A percentile compares a stretch with the other conserved stretches of the same genome.
phyloP scores from a whole-genome alignment of 2,329 filamentous ascomycete genomes.

The Pseudogymnoascus sp. region DNA sequence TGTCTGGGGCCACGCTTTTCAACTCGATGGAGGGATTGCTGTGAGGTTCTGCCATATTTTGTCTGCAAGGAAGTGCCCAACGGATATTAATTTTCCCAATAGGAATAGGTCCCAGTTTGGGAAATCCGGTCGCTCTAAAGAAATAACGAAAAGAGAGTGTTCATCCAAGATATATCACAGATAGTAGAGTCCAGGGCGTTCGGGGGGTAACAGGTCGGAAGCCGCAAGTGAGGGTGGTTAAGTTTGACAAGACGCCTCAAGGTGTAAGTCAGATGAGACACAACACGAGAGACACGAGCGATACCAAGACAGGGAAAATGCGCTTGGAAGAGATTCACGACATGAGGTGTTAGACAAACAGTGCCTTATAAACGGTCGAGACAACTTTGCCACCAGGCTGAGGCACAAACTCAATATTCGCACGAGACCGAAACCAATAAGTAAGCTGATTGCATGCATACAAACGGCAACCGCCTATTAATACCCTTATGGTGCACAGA shows the following conservation, averaged over 20 bases:
- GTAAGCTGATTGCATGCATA: slow-evolving; percentile 1
- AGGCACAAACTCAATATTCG: not conserved
- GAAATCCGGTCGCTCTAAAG: not conserved
- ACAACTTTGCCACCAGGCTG: not conserved
- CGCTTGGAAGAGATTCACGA: not conserved
- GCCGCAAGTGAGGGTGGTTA: not conserved
- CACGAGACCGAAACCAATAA: not conserved
- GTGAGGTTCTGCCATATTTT: not conserved
- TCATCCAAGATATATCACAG: not conserved
- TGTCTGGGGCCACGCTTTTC: not conserved
- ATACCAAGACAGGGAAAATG: not conserved
- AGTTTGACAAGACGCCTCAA: not conserved
- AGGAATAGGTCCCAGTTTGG: not conserved
- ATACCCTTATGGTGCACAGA: not conserved
- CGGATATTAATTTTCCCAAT: not conserved
- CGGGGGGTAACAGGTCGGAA: not conserved
- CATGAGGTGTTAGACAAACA: not conserved
- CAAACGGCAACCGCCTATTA: not conserved
- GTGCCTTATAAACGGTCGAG: not conserved
- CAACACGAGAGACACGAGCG: not conserved
- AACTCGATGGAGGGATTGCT: not conserved
- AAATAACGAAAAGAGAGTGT: not conserved
- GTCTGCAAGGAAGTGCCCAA: not conserved
- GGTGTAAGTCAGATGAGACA: slow-evolving; percentile 1
- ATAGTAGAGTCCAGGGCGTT: not conserved